A percentile compares a stretch with the other conserved stretches of the same genome.
Conservation (phyloP, 495 filamentous ascomycete species). For the Peziza echinospora region DNA sequence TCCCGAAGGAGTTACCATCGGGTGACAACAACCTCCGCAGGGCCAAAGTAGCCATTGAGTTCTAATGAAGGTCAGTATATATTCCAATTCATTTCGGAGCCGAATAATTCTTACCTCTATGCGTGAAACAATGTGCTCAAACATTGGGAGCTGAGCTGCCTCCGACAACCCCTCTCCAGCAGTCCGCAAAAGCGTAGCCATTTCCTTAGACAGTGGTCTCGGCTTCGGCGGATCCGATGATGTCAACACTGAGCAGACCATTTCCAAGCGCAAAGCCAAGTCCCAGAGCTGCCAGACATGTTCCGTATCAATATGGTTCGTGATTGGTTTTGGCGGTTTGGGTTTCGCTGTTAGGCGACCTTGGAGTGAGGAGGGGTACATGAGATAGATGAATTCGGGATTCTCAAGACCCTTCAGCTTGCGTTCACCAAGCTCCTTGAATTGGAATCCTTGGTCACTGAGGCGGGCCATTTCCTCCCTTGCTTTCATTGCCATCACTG, state of each 20-base stretch:
- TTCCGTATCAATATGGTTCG: slow-evolving; percentile 52
- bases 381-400: slow-evolving; percentile 79
- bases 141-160: slow-evolving; percentile 57
- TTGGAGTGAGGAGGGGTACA: slow-evolving; percentile 75
- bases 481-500: not conserved
- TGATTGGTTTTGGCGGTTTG: slow-evolving; percentile 30
- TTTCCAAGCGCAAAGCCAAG: slow-evolving; percentile 70
- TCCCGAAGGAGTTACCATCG: not conserved
- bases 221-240: slow-evolving; percentile 31
- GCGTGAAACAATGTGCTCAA: slow-evolving; percentile 82
- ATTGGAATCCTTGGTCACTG: slow-evolving; percentile 81
- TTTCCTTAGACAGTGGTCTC: slow-evolving; percentile 52
- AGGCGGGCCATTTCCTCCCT: slow-evolving; percentile 43
- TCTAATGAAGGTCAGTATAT: slow-evolving; percentile 6
- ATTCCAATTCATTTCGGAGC: not conserved
- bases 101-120: slow-evolving; percentile 53
- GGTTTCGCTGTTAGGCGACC: slow-evolving; percentile 43
- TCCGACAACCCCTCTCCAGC: slow-evolving; percentile 74
- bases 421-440: slow-evolving; percentile 82
- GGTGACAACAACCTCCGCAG: slow-evolving; percentile 10
- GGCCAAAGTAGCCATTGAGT: slow-evolving; percentile 14
- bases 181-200: slow-evolving; percentile 65
- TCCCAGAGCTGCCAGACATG: slow-evolving; percentile 79
- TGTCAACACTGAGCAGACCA: slow-evolving; percentile 71
- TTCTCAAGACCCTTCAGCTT: slow-evolving; percentile 96